Evolutionary conservation across 129 eudicot species (phyloP), one percentile per base, ranked within the genome.

Genomic region (Glebionis coronaria): DNA sequence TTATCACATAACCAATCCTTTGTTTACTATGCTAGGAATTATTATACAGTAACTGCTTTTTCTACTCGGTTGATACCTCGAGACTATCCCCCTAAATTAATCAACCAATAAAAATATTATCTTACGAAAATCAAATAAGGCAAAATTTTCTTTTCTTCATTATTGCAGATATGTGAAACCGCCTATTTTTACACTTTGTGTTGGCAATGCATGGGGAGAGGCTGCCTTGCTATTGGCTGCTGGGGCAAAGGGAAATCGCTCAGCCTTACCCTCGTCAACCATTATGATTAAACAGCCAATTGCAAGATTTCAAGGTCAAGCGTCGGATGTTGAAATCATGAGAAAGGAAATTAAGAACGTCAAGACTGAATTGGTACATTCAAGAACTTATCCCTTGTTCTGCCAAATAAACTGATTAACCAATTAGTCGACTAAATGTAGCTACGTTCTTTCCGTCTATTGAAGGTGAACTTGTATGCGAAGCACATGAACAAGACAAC

Each of bases 151-250:
- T 44, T 7, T 12, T 23, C 8, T 15, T 56, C 53, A 44, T 35
- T 25, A 40, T 31, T 68, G 65, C 83, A 94, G 99, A 40, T 86
- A 72, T 80, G 83, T 87, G 64, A 79, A 73, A 61, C 80, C 97
- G 35, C 99, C 99, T 6, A 90, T 90, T 45, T 90, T 78, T 73
- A 89, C 99, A 5, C 79, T 94, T 10, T 89, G 97, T 76, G 93
- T 94, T 52, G 99, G 99, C 55, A 87, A 94, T 73, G 99, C 97
- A 27, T 94, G 97, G 97, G 97, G 99, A 62, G 99, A 94, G 74
- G 99, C 97, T 15, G 88, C 99, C 76, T 83, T 94, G 68, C 90
- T 94, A 27, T 82, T 94, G 79, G 95, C 99, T 67, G 80, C 99
- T 70, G 99, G 99, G 50, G 81, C 88, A 54, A 84, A 81, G 78